phyloP scores from a whole-genome alignment of 345 rosid species.

The Brassica juncea region DNA sequence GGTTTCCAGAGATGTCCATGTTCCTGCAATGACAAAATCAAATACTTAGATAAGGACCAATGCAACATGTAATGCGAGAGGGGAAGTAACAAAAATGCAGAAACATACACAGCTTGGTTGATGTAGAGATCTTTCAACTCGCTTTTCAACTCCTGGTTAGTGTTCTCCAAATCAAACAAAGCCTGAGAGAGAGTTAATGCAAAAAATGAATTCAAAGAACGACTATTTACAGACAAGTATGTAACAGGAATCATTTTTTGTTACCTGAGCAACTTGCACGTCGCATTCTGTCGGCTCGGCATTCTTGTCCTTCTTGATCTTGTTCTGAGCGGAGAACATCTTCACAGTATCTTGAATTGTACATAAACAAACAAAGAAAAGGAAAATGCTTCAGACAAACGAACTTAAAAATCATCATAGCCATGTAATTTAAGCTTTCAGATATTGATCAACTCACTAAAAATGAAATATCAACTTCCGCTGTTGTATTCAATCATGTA shows the following conservation, averaged over 20 bases:
- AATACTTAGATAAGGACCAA: background rate
- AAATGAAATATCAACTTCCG: background rate
- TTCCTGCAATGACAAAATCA: conserved; percentile 45
- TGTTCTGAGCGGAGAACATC: conserved; percentile 83
- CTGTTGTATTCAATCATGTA: background rate
- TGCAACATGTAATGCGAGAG: background rate
- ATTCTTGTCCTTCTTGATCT: conserved; percentile 83
- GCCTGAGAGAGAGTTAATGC: conserved; percentile 46
- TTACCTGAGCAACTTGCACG: conserved; percentile 83
- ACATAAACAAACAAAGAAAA: background rate
- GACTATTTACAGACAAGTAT: background rate
- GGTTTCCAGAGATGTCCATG: conserved; percentile 75
- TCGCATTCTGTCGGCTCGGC: conserved; percentile 83
- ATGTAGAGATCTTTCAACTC: conserved; percentile 86
- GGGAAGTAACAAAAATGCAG: conserved; percentile 25
- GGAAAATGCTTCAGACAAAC: background rate
- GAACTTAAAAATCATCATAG: background rate
- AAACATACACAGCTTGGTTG: conserved; percentile 66
- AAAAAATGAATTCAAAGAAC: background rate
- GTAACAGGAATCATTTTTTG: background rate
- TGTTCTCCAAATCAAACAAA: conserved; percentile 78
- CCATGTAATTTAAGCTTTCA: background rate
- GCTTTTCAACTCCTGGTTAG: conserved; percentile 78
- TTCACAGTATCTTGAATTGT: conserved; percentile 45
- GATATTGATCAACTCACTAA: background rate